Conservation (phyloP, 495 filamentous ascomycete genomes). For the Aspergillus ellipticus region DNA sequence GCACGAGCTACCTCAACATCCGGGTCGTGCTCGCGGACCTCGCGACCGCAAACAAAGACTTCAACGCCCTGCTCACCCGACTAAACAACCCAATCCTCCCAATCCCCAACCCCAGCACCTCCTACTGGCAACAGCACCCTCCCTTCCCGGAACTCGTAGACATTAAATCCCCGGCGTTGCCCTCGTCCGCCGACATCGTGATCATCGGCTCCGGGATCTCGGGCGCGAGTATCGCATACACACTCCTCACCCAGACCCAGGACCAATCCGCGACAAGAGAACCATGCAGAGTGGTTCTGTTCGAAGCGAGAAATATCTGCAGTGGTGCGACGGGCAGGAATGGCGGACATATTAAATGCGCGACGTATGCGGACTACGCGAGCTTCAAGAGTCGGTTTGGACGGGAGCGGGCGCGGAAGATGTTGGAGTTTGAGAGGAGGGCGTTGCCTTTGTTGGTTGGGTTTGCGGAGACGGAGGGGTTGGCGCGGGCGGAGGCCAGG, state of each 20-base stretch:
- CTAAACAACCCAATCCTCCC: constrained; percentile 32
- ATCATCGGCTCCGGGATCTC: constrained; percentile 73
- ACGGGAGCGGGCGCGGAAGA: constrained; percentile 23
- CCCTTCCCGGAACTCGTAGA: constrained; percentile 51
- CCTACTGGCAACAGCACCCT: constrained; percentile 68
- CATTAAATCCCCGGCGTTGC: constrained; percentile 56
- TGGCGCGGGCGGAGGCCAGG: constrained; percentile 21
- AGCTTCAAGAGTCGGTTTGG: constrained; percentile 21
- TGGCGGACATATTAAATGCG: constrained; percentile 32
- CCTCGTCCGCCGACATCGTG: constrained; percentile 56
- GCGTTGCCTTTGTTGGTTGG: constrained; percentile 24
- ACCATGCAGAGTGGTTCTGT: no score
- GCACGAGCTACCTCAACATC: background rate
- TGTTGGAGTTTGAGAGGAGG: constrained; percentile 21
- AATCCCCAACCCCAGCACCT: constrained; percentile 50
- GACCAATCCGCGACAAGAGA: no score
- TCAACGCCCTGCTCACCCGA: background rate
- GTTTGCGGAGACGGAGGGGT: constrained; percentile 27
- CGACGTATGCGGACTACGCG: background rate
- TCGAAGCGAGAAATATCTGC: constrained; percentile 76
- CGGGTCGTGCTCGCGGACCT: background rate
- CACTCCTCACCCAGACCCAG: constrained; percentile 50
- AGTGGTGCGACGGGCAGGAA: constrained; percentile 75
- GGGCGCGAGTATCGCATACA: constrained; percentile 61
- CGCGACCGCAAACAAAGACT: background rate